phyloP scores from a whole-genome alignment of 495 filamentous ascomycete genomes.

The Podospora pseudoanserina region DNA sequence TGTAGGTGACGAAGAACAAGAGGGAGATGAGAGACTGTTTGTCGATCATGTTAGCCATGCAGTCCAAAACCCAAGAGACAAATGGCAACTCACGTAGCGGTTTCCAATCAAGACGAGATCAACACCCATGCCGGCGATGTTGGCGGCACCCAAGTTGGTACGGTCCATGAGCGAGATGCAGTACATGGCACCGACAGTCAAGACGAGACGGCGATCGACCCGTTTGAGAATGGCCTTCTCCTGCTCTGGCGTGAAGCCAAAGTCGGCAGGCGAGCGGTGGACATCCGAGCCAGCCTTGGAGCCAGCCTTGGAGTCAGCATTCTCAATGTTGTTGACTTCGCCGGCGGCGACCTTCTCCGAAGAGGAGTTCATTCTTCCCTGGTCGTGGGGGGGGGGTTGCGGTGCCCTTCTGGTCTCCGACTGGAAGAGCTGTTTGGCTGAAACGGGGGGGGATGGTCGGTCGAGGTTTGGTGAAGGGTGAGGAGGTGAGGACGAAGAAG shows the following conservation, averaged over 20 bases:
- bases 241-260: conserved; percentile 36
- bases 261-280: conserved; percentile 22
- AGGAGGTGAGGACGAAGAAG: conserved; percentile 1
- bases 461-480: neutral
- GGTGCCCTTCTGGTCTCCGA: neutral
- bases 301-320: conserved; percentile 11
- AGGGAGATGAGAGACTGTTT: conserved; percentile 54
- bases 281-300: neutral
- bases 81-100: conserved; percentile 31
- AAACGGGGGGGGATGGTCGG: neutral
- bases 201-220: conserved; percentile 60
- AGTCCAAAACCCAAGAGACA: neutral
- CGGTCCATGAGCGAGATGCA: conserved; percentile 65
- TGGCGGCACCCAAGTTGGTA: conserved; percentile 61
- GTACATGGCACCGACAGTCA: conserved; percentile 62
- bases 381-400: neutral
- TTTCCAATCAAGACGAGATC: conserved; percentile 48
- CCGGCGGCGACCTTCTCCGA: conserved; percentile 18
- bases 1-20: conserved; percentile 65
- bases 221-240: conserved; percentile 52
- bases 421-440: neutral
- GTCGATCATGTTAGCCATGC: neutral
- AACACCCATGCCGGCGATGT: conserved; percentile 58
- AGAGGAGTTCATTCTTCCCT: conserved; percentile 9
- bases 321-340: conserved; percentile 15